phyloP scores from a whole-genome alignment of 2,329 filamentous ascomycete genomes.

The Plectosphaerella cucumerina region DNA sequence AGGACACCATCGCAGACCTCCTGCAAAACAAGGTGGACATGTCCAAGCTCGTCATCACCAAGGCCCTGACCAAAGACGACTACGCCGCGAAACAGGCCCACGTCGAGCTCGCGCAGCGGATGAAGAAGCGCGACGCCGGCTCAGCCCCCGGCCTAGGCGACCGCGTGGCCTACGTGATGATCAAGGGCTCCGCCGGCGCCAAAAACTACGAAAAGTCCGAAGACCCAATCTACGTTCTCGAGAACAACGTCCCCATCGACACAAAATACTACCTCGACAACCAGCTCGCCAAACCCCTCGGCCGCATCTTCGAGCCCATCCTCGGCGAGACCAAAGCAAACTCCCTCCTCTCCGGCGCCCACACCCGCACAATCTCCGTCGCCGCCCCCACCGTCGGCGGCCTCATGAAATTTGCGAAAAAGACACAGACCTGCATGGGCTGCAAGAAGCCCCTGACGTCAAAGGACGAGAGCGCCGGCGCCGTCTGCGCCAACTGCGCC shows the following conservation, averaged over 20 bases:
- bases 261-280: conserved; percentile 99
- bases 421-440: conserved; percentile 96
- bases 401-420: conserved; percentile 97
- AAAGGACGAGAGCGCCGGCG: conserved; percentile 75
- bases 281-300: conserved; percentile 90
- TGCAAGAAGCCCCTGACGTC: conserved; percentile 93
- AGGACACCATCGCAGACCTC: conserved; percentile 89
- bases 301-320: conserved; percentile 96
- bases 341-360: conserved; percentile 82
- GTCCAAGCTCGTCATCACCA: conserved; percentile 98
- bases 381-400: conserved; percentile 88
- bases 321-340: conserved; percentile 88
- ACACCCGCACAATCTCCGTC: conserved; percentile 91
- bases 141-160: conserved; percentile 91
- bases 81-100: conserved; percentile 94
- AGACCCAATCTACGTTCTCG: conserved; percentile 93
- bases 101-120: conserved; percentile 89
- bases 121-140: conserved; percentile 94
- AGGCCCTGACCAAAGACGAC: conserved; percentile 85
- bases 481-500: conserved; percentile 82
- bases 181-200: conserved; percentile 81
- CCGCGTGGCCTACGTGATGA: conserved; percentile 96
- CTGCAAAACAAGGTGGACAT: conserved; percentile 98
- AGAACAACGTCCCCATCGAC: conserved; percentile 96
- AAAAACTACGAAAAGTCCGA: conserved; percentile 98